phyloP scores from a whole-genome alignment of 139 green algal species.

The Micromonas pusilla region DNA sequence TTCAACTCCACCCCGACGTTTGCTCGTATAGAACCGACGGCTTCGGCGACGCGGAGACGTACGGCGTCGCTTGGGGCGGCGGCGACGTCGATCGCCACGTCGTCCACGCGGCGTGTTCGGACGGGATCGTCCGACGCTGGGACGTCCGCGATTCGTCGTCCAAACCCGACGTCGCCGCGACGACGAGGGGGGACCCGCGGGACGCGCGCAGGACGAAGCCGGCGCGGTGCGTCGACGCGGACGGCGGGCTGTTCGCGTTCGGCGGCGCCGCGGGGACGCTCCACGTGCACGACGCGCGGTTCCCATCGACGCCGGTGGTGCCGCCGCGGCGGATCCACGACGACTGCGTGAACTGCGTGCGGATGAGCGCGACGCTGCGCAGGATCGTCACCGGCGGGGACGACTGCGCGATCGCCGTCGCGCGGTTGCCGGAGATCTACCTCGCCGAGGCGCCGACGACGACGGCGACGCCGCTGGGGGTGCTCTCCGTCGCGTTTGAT shows the following conservation, averaged over 20 bases:
- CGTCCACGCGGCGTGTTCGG: not conserved
- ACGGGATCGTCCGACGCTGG: not conserved
- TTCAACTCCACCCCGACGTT: too few relatives aligned
- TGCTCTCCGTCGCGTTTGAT: conserved; percentile 9
- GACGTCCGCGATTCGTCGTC: not conserved
- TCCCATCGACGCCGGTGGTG: not conserved
- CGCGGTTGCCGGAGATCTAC: not conserved
- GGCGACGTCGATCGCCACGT: not conserved
- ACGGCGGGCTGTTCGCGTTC: not conserved
- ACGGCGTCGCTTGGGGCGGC: not conserved
- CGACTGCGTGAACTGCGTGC: not conserved
- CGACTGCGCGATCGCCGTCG: not conserved
- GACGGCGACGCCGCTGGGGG: not conserved
- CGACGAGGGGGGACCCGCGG: too few relatives aligned
- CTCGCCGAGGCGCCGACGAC: not conserved
- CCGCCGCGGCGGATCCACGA: not conserved
- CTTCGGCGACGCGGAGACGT: too few relatives aligned
- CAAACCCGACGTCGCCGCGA: not conserved
- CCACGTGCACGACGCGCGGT: not conserved
- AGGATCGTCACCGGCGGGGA: not conserved
- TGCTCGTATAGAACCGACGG: too few relatives aligned
- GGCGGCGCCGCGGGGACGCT: not conserved
- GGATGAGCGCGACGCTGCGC: not conserved
- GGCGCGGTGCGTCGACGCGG: not conserved
- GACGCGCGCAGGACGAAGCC: not conserved